Evolutionary conservation across 352 stramenopile genomes (phyloP).

Genomic region (Globisporangium polare): DNA sequence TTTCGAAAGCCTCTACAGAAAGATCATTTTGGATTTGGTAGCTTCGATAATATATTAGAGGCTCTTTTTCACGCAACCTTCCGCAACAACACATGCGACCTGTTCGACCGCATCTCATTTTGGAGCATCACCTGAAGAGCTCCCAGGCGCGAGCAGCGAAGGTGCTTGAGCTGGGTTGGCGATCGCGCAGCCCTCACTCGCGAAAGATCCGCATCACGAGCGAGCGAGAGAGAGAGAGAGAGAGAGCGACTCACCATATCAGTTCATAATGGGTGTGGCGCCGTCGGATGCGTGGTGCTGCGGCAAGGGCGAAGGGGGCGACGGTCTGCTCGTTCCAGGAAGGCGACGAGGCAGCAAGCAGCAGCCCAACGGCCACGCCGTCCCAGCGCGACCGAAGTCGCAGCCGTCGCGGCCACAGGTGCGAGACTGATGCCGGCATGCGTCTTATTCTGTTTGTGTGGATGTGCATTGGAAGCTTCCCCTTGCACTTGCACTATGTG

Average conservation of each 20-base stretch:
- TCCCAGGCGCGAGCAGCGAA: neutral
- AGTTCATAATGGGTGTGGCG: conserved; percentile 29
- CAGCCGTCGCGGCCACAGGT: conserved; percentile 28
- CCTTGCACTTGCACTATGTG: neutral
- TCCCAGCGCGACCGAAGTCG: conserved; percentile 15
- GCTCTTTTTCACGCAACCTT: neutral
- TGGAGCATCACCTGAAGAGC: neutral
- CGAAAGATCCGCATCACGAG: conserved; percentile 2
- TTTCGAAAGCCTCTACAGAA: neutral
- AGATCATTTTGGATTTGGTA: neutral
- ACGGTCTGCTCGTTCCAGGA: conserved; percentile 28
- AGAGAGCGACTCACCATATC: neutral
- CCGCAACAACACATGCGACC: neutral
- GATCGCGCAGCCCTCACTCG: conserved; percentile 1
- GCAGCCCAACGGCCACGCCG: conserved; percentile 31
- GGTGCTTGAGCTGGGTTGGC: neutral
- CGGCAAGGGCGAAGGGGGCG: conserved; percentile 34
- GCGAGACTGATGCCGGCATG: neutral
- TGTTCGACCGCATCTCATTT: neutral
- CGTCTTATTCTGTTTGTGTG: neutral
- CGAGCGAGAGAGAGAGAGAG: neutral
- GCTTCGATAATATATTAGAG: neutral
- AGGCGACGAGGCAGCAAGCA: conserved; percentile 32
- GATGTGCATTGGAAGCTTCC: too few species aligned
- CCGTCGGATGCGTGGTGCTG: conserved; percentile 50